These are phyloP conservation scores for Fraxinus angustifolia DNA, from an alignment of 305 asterid species.

Conservation along the genomic window DNA sequence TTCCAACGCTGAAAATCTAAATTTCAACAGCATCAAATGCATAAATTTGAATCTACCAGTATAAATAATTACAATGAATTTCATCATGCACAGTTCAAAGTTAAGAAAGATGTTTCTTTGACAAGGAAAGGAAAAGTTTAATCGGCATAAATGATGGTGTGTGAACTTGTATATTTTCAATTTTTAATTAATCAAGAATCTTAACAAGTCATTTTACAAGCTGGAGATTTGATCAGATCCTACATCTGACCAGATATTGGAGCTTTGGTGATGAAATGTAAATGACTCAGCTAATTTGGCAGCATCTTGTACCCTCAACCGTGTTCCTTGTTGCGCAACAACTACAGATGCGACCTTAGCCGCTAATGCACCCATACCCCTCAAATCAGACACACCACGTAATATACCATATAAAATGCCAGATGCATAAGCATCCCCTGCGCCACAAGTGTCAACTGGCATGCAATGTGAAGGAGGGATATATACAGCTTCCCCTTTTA, in stretches of 20 bases:
- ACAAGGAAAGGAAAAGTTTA: not conserved
- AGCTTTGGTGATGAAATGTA: slow-evolving; percentile 40
- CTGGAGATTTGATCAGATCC: slow-evolving; percentile 82
- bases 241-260: slow-evolving; percentile 55
- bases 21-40: not conserved
- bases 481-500: slow-evolving; percentile 84
- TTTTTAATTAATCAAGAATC: not conserved
- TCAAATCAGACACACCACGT: slow-evolving; percentile 62
- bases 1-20: not conserved
- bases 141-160: slow-evolving; percentile 1
- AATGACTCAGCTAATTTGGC: slow-evolving; percentile 54
- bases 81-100: slow-evolving; percentile 24
- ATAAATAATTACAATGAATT: slow-evolving; percentile 22
- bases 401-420: slow-evolving; percentile 77
- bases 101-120: slow-evolving; percentile 12
- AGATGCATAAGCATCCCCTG: slow-evolving; percentile 98
- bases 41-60: slow-evolving; percentile 16
- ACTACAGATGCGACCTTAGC: slow-evolving; percentile 89
- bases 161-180: slow-evolving; percentile 1
- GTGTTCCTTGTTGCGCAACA: slow-evolving; percentile 91
- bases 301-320: slow-evolving; percentile 78
- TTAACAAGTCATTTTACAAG: slow-evolving; percentile 33
- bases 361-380: slow-evolving; percentile 73
- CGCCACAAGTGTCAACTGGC: slow-evolving; percentile 90
- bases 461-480: slow-evolving; percentile 86